phyloP scores from a whole-genome alignment of 2,329 filamentous ascomycete genomes.

The Exutisphaerella laricina region DNA sequence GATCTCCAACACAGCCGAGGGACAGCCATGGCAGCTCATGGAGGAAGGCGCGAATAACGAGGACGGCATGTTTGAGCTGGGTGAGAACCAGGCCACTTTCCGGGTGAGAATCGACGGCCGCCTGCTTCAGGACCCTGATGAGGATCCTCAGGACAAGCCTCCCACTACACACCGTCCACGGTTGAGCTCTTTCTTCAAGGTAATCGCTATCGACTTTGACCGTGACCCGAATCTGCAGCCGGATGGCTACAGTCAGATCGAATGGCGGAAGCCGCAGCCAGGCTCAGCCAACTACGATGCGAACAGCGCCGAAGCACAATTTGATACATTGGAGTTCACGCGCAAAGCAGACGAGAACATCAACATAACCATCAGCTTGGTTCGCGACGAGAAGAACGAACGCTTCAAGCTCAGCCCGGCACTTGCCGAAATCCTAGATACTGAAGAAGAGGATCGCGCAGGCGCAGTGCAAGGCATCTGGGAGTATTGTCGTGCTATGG shows the following conservation, averaged over 20 bases:
- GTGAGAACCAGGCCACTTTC: slow-evolving; percentile 73
- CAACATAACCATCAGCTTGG: slow-evolving; percentile 83
- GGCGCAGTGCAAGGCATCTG: slow-evolving; percentile 88
- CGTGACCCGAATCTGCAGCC: slow-evolving; percentile 59
- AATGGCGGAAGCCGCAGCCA: slow-evolving; percentile 76
- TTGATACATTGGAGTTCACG: slow-evolving; percentile 88
- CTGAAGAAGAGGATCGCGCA: slow-evolving; percentile 77
- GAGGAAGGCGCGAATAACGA: slow-evolving; percentile 46
- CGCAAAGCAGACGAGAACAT: slow-evolving; percentile 86
- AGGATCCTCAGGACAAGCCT: slow-evolving; percentile 46
- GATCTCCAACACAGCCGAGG: slow-evolving; percentile 91
- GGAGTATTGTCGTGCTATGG: slow-evolving; percentile 86
- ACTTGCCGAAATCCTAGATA: slow-evolving; percentile 78
- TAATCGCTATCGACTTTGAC: slow-evolving; percentile 61
- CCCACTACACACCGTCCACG: slow-evolving; percentile 47
- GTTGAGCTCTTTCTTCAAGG: slow-evolving; percentile 76
- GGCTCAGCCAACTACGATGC: slow-evolving; percentile 42
- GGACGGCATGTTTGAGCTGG: slow-evolving; percentile 72
- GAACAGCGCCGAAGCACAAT: slow-evolving; percentile 64
- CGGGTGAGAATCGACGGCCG: slow-evolving; percentile 88
- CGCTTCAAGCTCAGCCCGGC: slow-evolving; percentile 73
- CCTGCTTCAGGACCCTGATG: slow-evolving; percentile 57
- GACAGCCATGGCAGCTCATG: slow-evolving; percentile 84
- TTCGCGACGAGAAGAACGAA: slow-evolving; percentile 78
- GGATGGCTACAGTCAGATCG: slow-evolving; percentile 58